Base-by-base conservation (phyloP, 495 filamentous ascomycete genomes). In the Daldinia vernicosa region DNA sequence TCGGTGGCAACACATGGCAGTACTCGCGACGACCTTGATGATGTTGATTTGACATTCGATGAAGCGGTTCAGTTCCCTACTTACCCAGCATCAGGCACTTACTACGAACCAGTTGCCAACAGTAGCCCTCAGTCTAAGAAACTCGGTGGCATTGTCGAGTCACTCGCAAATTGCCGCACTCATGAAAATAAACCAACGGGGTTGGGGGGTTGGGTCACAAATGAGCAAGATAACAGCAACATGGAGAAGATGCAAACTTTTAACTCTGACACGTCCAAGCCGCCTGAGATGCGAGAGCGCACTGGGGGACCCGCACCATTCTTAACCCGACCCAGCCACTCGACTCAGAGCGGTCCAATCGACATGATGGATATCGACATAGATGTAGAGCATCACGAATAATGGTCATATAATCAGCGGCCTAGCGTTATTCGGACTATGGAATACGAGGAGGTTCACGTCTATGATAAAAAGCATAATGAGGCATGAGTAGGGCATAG, bases 201-300 rank as follows among this genome's bases (percentile, higher is more conserved):
- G 15, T 1, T 7, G 43, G 3, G 8, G 52, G 35, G 14, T 26
- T 35, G 30, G 28, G 9, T 4, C 22, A 17, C 24, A 17, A 28
- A 53, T 30, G 14, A 27, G 26, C 24, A 27, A 4, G 50, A 28
- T n/a, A n/a, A 35, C 33, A 35, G 33, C 33, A 14, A 14, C 33
- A 59, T 47, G 37, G 39, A 70, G 28, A 63, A 71, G 39, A 55
- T 58, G 55, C 35, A 61, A 37, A 37, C 15, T n/a, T 47, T 67
- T 7, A 15, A 19, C 26, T 7, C 51, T 6, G 35, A n/a, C 30
- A 30, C 52, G 6, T 50, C 58, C 1, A 80, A 75, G 39, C 58
- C 54, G 6, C 78, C 69, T 7, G 81, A 83, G 71, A 83, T 83
- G 81, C 76, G 74, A 60, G 80, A 83, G 60, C 74, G 76, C 17